Evolutionary conservation across 2,329 filamentous ascomycete genomes (phyloP), one percentile per base, ranked within the genome.

Genomic region (Basipetospora chlamydospora): DNA sequence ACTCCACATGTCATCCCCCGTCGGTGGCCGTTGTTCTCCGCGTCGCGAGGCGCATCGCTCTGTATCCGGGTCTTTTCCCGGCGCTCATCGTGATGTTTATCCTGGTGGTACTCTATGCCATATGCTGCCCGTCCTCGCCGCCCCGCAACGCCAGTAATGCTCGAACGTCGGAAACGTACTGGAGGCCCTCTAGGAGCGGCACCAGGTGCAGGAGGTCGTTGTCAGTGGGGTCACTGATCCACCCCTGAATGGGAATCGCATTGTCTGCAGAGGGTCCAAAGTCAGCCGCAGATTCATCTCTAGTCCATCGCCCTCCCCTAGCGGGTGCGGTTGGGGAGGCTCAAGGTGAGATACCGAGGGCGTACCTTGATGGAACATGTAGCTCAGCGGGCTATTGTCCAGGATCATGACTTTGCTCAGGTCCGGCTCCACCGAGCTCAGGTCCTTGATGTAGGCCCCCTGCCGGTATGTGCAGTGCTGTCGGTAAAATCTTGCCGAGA

Each of bases 171-270:
- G 88, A 93, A 46, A 90, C 87, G 59, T 96, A 94, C 62, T 96
- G 90, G 51, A 98, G 62, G 13, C 85, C 90, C 60, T 98, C 90
- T 30, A 98, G 67, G 49, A 96, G 66, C 22, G 90, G 90, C 40
- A 98, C 77, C 41, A 98, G 68, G 57, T 96, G 85, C 57, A 96
- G 70, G 45, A 98, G 67, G 53, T 95, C 88, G 54, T 87, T 90
- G 60, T 98, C 90, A 18, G 90, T 96, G 16, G 90, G 90, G 60
- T 98, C 90, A 57, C 80, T 94, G 61, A 98, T 96, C 90, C 90
- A 98, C 52, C 90, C 90, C 63, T 96, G 88, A 53, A 98, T 96
- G 3, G 90, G 90, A 50, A 98, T 95, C 35, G 90, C 90, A 61
- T 98, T 98, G 58, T 98, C 90, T 98, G 51, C 5, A 40, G 8